Base-by-base conservation (phyloP, 1,284 basidiomycete species). In the Irpex sp. region DNA sequence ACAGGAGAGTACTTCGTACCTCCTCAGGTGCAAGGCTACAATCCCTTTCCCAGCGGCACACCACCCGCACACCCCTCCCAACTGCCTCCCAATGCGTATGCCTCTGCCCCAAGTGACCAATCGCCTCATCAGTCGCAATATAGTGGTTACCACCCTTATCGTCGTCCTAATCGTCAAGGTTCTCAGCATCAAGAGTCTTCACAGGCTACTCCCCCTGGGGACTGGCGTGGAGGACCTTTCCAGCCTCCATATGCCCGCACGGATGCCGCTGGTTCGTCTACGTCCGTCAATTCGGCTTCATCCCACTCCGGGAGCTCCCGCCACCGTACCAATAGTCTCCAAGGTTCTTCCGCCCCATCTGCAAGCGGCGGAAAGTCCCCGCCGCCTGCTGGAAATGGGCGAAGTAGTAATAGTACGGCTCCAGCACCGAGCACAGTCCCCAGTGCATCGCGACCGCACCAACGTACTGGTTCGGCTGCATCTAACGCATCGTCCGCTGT, bases 131-230 rank as follows among this genome's bases (percentile, higher is more conserved):
- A 77, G 9, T 73, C 75, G 21, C 84, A 81, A 64, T 87, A 88
- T 70, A 79, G 80, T 40, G 87, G 87, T 36, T 92, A 87, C 73
- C 91, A 92, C 73, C 90, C 91, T 58, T 92, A 92, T 81, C 88
- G 90, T 64, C 85, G 91, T n/a, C 88, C 89, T 40, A 74, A 78
- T 64, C 83, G 86, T 38, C 83, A 82, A 40, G 70, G 70, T 3
- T 73, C 75, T 15, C 72, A 73, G 59, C 68, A 69, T 57, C 71
- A 70, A 57, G 81, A 80, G 60, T 74, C 78, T 63, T 68, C 77
- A n/a, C 74, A 77, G 56, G 70, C 77, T 36, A 70, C 73, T 31
- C 75, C 71, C 13, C 70, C 74, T 37, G 65, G 70, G 52, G 85
- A 86, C 61, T 83, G 84, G 81, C 82, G 83, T 77, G 57, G 65